phyloP scores from a whole-genome alignment of 306 rosid genomes.

The Spatholobus suberectus region DNA sequence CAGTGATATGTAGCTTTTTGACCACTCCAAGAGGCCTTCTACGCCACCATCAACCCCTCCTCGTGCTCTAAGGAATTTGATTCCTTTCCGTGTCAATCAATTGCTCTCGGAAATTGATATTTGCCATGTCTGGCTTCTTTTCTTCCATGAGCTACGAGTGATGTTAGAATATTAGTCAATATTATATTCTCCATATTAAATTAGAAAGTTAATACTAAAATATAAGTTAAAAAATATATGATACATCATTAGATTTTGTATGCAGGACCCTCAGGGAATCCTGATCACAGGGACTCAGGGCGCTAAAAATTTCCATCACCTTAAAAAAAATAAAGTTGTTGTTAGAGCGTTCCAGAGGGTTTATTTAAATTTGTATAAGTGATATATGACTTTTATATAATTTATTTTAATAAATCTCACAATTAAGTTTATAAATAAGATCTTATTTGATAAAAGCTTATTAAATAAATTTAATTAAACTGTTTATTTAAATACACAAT shows the following conservation, averaged over 20 bases:
- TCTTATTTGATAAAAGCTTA: no score
- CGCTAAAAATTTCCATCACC: neutral
- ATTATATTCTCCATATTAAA: neutral
- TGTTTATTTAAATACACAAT: no score
- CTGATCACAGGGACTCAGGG: neutral
- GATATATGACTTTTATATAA: no score
- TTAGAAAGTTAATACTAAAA: no score
- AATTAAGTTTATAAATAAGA: no score
- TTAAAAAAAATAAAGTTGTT: no score
- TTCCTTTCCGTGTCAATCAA: slow-evolving; percentile 52
- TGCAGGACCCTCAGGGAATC: no score
- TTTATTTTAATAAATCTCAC: no score
- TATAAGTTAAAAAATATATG: no score
- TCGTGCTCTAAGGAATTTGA: slow-evolving; percentile 53
- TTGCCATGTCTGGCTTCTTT: slow-evolving; percentile 40
- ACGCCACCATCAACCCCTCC: slow-evolving; percentile 30
- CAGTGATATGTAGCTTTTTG: slow-evolving; percentile 54
- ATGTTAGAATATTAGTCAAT: neutral
- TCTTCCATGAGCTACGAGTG: slow-evolving; percentile 37
- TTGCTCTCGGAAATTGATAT: slow-evolving; percentile 16
- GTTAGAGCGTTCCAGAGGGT: neutral
- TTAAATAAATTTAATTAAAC: no score
- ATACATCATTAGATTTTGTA: no score
- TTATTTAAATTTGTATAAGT: no score
- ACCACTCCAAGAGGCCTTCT: slow-evolving; percentile 46